A percentile compares a stretch with the other conserved stretches of the same genome.
Evolutionary conservation across 257 asterid genomes (phyloP).

Genomic region (Capsicum rhomboideum): DNA sequence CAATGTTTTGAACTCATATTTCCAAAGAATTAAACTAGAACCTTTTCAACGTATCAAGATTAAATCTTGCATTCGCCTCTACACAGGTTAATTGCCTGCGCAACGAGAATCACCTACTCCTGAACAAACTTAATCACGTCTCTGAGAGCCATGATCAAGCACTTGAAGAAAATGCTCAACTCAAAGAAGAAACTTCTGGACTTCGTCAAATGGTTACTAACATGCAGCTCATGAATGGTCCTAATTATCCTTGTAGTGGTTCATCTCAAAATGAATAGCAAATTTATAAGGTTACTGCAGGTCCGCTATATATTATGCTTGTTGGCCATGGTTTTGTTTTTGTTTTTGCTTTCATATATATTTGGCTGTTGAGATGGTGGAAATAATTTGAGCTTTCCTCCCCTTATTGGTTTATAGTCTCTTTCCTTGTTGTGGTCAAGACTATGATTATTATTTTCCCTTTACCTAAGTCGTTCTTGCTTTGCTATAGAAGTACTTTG

Average conservation of each 20-base stretch:
- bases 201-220: conserved; percentile 12
- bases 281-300: not conserved
- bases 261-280: conserved; percentile 3
- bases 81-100: conserved; percentile 61
- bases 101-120: conserved; percentile 65
- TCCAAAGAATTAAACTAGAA: not conserved
- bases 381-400: conserved; percentile 6
- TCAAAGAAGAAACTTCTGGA: conserved; percentile 11
- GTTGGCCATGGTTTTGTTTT: not conserved
- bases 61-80: not conserved
- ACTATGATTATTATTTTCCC: conserved; percentile 20
- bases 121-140: conserved; percentile 4
- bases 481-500: not conserved
- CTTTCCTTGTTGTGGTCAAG: conserved; percentile 10
- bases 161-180: conserved; percentile 12
- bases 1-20: not conserved
- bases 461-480: conserved; percentile 5
- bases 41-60: not conserved
- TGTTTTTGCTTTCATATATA: not conserved
- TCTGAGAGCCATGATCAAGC: conserved; percentile 2
- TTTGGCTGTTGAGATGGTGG: not conserved
- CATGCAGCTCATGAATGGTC: conserved; percentile 3
- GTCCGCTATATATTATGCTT: not conserved
- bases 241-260: not conserved
- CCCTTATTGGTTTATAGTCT: not conserved